phyloP scores from a whole-genome alignment of 1,284 basidiomycete species.

The Ceratobasidium sp. region DNA sequence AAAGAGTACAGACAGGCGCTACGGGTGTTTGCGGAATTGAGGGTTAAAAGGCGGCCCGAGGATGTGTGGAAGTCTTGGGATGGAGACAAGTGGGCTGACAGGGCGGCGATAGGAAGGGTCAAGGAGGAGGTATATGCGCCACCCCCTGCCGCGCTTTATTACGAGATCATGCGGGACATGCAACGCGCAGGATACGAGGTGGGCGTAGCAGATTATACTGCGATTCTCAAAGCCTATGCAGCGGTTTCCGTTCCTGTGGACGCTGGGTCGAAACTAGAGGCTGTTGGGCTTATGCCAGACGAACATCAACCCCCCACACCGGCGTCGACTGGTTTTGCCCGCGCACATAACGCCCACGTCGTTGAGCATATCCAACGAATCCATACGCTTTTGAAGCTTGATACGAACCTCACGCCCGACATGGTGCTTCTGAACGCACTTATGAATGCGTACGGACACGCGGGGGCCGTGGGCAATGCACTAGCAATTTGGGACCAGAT shows the following conservation, averaged over 20 bases:
- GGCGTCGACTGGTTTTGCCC: slow-evolving; percentile 5
- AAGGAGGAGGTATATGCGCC: slow-evolving; percentile 55
- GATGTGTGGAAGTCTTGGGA: slow-evolving; percentile 56
- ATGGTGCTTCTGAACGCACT: slow-evolving; percentile 85
- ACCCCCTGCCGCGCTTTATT: slow-evolving; percentile 75
- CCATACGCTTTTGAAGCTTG: slow-evolving; percentile 84
- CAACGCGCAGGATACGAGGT: slow-evolving; percentile 71
- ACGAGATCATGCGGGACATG: slow-evolving; percentile 89
- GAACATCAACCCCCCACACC: slow-evolving; percentile 43
- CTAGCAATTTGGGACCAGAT: slow-evolving; percentile 87
- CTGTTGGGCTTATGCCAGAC: slow-evolving; percentile 15
- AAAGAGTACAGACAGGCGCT: slow-evolving; percentile 50
- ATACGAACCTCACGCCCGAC: slow-evolving; percentile 81
- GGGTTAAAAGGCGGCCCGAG: slow-evolving; percentile 55
- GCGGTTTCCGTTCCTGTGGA: slow-evolving; percentile 20
- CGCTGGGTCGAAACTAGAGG: not conserved
- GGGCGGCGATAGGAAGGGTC: slow-evolving; percentile 63
- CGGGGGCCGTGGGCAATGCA: slow-evolving; percentile 77
- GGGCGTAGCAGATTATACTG: slow-evolving; percentile 75
- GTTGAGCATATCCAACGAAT: slow-evolving; percentile 69
- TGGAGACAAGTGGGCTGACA: slow-evolving; percentile 50
- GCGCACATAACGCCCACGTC: slow-evolving; percentile 45
- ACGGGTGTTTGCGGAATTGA: slow-evolving; percentile 47
- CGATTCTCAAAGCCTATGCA: slow-evolving; percentile 70
- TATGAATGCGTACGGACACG: slow-evolving; percentile 90